Conservation (phyloP, 108 stramenopile genomes). For the Asterionellopsis glacialis region DNA sequence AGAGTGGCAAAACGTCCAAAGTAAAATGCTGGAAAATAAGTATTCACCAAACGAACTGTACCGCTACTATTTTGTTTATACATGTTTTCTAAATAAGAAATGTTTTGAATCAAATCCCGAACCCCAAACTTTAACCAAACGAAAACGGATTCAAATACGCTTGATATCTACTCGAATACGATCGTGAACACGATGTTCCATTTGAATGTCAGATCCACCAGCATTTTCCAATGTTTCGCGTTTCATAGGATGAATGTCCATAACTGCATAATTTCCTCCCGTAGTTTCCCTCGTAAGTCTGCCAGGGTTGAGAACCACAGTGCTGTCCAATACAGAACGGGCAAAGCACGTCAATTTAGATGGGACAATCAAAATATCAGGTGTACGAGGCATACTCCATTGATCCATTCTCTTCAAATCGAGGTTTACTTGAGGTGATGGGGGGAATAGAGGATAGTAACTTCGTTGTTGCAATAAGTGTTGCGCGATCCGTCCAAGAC, state of each 20-base stretch:
- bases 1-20: too few relatives aligned
- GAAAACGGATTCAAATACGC: slow-evolving; percentile 37
- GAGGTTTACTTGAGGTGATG: slow-evolving; percentile 59
- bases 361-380: slow-evolving; percentile 90
- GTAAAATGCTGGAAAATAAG: too few relatives aligned
- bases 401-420: slow-evolving; percentile 74
- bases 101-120: too few relatives aligned
- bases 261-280: slow-evolving; percentile 89
- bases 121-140: too few relatives aligned
- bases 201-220: slow-evolving; percentile 30
- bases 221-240: slow-evolving; percentile 46
- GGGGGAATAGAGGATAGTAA: slow-evolving; percentile 93
- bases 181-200: slow-evolving; percentile 42
- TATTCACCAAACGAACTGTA: too few relatives aligned
- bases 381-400: slow-evolving; percentile 77
- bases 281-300: slow-evolving; percentile 72
- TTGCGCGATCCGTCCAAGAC: slow-evolving; percentile 84
- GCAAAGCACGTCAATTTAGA: slow-evolving; percentile 88
- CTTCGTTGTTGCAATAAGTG: slow-evolving; percentile 90
- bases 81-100: too few relatives aligned
- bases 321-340: slow-evolving; percentile 43
- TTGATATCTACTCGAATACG: slow-evolving; percentile 74
- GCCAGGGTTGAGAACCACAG: slow-evolving; percentile 87
- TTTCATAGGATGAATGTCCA: slow-evolving; percentile 77
- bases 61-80: too few relatives aligned